Conservation (phyloP, 1,284 basidiomycete species). For the Heliocybe sulcata region DNA sequence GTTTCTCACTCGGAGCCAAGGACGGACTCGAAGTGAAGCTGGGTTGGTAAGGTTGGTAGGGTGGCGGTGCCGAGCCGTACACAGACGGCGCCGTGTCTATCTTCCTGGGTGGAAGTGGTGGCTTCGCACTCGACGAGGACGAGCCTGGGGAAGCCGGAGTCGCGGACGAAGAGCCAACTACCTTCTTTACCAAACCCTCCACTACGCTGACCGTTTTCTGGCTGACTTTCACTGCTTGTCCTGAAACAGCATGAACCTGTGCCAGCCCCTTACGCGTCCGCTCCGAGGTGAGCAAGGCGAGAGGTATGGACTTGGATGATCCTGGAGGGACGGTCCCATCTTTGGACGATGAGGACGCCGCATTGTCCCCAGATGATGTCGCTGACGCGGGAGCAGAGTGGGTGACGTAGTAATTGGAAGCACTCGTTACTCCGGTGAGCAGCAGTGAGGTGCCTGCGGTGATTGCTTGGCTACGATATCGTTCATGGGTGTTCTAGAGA, state of each 20-base stretch:
- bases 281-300: slow-evolving; percentile 57
- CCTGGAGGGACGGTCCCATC: not conserved
- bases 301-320: slow-evolving; percentile 16
- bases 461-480: slow-evolving; percentile 50
- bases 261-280: slow-evolving; percentile 51
- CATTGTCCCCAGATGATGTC: slow-evolving; percentile 23
- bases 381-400: slow-evolving; percentile 43
- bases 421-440: slow-evolving; percentile 51
- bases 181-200: slow-evolving; percentile 51
- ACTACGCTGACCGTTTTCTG: slow-evolving; percentile 56
- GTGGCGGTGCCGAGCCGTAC: not conserved
- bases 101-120: slow-evolving; percentile 14
- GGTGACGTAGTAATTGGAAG: slow-evolving; percentile 57
- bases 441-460: slow-evolving; percentile 60
- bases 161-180: slow-evolving; percentile 18
- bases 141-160: not conserved
- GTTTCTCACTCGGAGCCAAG: slow-evolving; percentile 7
- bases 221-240: slow-evolving; percentile 61
- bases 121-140: slow-evolving; percentile 6
- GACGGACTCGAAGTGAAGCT: slow-evolving; percentile 5
- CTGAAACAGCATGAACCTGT: slow-evolving; percentile 56
- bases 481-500: slow-evolving; percentile 1
- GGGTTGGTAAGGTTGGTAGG: not conserved
- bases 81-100: slow-evolving; percentile 7
- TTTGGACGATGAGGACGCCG: slow-evolving; percentile 29